phyloP scores from a whole-genome alignment of 2,329 filamentous ascomycete genomes.

The Graphilbum sp. region DNA sequence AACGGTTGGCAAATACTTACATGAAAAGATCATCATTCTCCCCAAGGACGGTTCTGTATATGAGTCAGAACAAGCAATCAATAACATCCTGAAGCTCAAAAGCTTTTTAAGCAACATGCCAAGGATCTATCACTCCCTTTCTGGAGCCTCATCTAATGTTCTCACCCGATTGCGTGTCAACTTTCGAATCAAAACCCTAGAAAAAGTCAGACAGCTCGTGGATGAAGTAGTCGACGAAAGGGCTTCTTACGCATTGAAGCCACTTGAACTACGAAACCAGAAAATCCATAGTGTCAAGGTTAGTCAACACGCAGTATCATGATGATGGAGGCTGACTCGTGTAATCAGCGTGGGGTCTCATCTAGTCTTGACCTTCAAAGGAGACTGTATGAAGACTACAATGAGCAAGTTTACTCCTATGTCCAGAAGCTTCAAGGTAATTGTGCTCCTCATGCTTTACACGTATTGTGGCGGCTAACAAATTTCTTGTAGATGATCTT shows the following conservation, averaged over 20 bases:
- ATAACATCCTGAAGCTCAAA: slow-evolving; percentile 75
- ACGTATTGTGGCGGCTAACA: slow-evolving; percentile 6
- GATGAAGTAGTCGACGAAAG: slow-evolving; percentile 61
- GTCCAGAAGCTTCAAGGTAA: slow-evolving; percentile 49
- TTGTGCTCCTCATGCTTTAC: neutral
- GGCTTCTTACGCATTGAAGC: slow-evolving; percentile 58
- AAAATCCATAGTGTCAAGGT: slow-evolving; percentile 77
- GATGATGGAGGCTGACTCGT: too few relatives aligned
- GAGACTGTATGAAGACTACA: slow-evolving; percentile 81
- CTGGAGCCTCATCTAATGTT: slow-evolving; percentile 46
- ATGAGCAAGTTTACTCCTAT: slow-evolving; percentile 41
- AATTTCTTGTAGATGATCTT: slow-evolving; percentile 11
- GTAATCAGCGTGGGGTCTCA: slow-evolving; percentile 7
- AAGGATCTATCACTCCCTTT: slow-evolving; percentile 51
- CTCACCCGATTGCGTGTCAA: slow-evolving; percentile 51
- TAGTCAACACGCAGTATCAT: slow-evolving; percentile 2
- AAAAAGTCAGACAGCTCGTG: slow-evolving; percentile 48
- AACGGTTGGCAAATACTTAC: too few relatives aligned
- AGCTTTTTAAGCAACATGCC: slow-evolving; percentile 55
- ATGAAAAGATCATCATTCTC: slow-evolving; percentile 68
- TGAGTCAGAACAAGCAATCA: slow-evolving; percentile 65
- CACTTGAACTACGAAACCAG: slow-evolving; percentile 79
- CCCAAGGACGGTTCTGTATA: slow-evolving; percentile 48
- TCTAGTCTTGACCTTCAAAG: slow-evolving; percentile 17
- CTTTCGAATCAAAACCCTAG: slow-evolving; percentile 47